Evolutionary conservation across 2,329 filamentous ascomycete species (phyloP), one percentile per base, ranked within the genome.

Genomic region (Chaetothyriales sp.): DNA sequence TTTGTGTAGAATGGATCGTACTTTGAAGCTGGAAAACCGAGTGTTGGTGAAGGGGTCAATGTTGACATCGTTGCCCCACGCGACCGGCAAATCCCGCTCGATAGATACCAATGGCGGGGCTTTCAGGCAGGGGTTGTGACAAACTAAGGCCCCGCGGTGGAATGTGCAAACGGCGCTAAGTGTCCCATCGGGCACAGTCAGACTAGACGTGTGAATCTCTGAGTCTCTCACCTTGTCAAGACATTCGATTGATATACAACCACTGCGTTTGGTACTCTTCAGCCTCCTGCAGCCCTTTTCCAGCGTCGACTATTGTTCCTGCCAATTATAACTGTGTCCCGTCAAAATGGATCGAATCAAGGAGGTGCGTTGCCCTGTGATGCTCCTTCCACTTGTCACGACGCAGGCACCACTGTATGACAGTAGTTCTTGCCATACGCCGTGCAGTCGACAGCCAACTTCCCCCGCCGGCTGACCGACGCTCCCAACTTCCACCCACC

Each of bases 271-370:
- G 10, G 32, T 39, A 5, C 32, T 39, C 32, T 15, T 39, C 10
- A 15, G 10, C 15, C 12, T 15, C 2, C 32, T 39, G 32, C 32
- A 10, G 32, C 32, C 32, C 32, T 15, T 39, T 39, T 12, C 15
- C 15, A 5, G 2, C 15, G 32, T 15, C 5, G 32, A 5, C 3
- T 15, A 39, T 15, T 12, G 32, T 12, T 39, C 32, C 15, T 39
- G 32, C 32, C 15, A 15, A 15, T 39, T 39, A 39, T 39, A 39
- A 39, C 32, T 15, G 32, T 39, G 32, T 12, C 32, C 32, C 5
- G 2, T 62, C 68, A 77, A 65, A 65, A 90, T 90, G 86, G 86
- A 92, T 71, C 84, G 83, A 72, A 89, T 92, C 70, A 89, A 86
- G 81, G 83, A 88, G 78, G 85, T 89, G 71, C 76, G 83, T 77